Base-by-base conservation (phyloP, 1,284 basidiomycete species). In the Heterobasidion occidentale region DNA sequence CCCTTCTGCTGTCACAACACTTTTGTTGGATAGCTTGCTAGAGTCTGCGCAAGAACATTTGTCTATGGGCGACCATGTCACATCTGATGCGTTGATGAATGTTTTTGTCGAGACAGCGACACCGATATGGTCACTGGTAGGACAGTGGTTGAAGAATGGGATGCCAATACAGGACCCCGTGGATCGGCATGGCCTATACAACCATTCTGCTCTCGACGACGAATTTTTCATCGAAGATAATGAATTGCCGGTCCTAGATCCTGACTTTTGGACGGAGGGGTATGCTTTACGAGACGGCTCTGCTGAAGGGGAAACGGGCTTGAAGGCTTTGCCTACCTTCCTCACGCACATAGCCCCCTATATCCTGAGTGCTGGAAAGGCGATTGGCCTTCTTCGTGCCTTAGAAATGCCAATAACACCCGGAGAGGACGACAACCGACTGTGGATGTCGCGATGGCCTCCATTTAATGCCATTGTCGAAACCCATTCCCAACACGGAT, bases 191-290 rank as follows among this genome's bases (percentile, higher is more conserved):
- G 57, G 47, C 47, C 59, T n/a, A 35, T 58, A 47, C 51, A 63
- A 52, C 62, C 64, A 60, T 14, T 59, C 62, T n/a, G 68, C 74
- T 20, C 69, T 84, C 1, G 80, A 90, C 15, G 83, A 85, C 7
- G 92, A 94, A 65, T 92, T 92, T 70, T 93, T 92, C 69, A 81
- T 94, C 54, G 83, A 88, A 63, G 82, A 77, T 64, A 90, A 78
- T 65, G 83, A 78, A 59, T 74, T 83, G 60, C 79, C 72, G n/a
- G 68, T 81, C 59, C 69, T 83, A 63, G 85, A 81, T 69, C 87
- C 80, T 7, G 89, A 92, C 59, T 92, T 92, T 65, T 94, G 92
- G 91, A 74, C 78, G 42, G 82, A 86, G 38, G 88, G 86, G 0
- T 92, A 86, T 67, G 72, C 75, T 1, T 68, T 90, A 53, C 71